Evolutionary conservation across 257 asterid genomes (phyloP).

Genomic region (Rubia yunnanensis): DNA sequence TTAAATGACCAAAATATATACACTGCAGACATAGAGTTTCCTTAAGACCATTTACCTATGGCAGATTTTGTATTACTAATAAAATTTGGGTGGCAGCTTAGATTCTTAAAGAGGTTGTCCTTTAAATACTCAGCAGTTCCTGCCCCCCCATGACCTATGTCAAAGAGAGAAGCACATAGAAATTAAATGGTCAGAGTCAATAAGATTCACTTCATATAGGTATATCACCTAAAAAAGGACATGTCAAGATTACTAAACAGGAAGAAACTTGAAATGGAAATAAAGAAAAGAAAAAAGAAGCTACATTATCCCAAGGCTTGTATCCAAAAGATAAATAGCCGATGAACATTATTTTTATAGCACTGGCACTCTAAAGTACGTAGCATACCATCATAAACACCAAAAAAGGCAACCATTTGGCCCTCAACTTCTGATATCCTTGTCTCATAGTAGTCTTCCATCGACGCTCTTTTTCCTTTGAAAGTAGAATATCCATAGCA

Average conservation of each 20-base stretch:
- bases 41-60: slow-evolving; percentile 35
- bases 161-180: slow-evolving; percentile 6
- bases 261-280: not conserved
- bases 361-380: not conserved
- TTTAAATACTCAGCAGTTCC: slow-evolving; percentile 72
- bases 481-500: slow-evolving; percentile 74
- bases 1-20: slow-evolving; percentile 4
- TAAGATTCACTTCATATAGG: not conserved
- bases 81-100: slow-evolving; percentile 61
- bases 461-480: slow-evolving; percentile 67
- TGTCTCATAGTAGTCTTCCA: slow-evolving; percentile 80
- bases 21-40: not conserved
- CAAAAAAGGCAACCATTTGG: slow-evolving; percentile 71
- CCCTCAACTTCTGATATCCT: slow-evolving; percentile 65
- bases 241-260: not conserved
- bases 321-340: slow-evolving; percentile 5
- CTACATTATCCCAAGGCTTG: not conserved
- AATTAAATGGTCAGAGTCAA: not conserved
- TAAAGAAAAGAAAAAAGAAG: slow-evolving; percentile 2
- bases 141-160: slow-evolving; percentile 74
- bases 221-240: not conserved
- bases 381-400: slow-evolving; percentile 59
- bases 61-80: slow-evolving; percentile 60
- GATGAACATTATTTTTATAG: not conserved
- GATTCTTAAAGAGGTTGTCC: slow-evolving; percentile 61